Evolutionary conservation across 805 yeast genomes (phyloP).

Genomic region (Myxozyma vanderwaltii): DNA sequence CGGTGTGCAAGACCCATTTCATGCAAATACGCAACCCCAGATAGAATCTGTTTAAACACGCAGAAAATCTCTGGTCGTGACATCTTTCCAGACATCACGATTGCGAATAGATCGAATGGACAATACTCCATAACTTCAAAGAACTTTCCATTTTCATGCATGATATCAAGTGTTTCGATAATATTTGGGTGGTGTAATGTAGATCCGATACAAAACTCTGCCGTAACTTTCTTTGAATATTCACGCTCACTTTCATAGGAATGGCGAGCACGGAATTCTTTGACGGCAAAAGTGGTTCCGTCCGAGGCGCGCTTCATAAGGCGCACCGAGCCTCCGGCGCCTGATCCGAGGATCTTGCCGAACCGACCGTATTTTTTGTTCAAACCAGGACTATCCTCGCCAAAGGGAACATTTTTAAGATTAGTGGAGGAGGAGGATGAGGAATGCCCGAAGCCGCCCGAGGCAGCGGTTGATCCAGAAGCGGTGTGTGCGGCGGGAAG

Average conservation of each 20-base stretch:
- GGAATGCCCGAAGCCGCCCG: conserved; percentile 16
- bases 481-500: conserved; percentile 18
- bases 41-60: conserved; percentile 76
- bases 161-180: conserved; percentile 76
- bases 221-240: conserved; percentile 74
- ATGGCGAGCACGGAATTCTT: conserved; percentile 73
- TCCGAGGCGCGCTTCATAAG: conserved; percentile 65
- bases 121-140: conserved; percentile 91
- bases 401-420: conserved; percentile 42
- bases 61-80: conserved; percentile 68
- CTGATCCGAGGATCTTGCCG: conserved; percentile 79
- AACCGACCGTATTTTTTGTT: conserved; percentile 71
- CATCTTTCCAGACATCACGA: conserved; percentile 89
- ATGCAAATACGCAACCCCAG: conserved; percentile 78
- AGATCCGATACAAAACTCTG: conserved; percentile 82
- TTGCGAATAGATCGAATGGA: conserved; percentile 86
- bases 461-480: conserved; percentile 15
- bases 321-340: conserved; percentile 94
- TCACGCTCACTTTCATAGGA: conserved; percentile 65
- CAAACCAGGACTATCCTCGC: conserved; percentile 47
- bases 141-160: conserved; percentile 64
- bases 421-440: conserved; percentile 31
- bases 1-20: conserved; percentile 86
- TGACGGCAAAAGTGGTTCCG: conserved; percentile 75
- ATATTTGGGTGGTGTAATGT: conserved; percentile 76